These are phyloP conservation scores for Aspergillus heteromorphus DNA, from an alignment of 495 filamentous ascomycete genomes.

Conservation along the genomic window DNA sequence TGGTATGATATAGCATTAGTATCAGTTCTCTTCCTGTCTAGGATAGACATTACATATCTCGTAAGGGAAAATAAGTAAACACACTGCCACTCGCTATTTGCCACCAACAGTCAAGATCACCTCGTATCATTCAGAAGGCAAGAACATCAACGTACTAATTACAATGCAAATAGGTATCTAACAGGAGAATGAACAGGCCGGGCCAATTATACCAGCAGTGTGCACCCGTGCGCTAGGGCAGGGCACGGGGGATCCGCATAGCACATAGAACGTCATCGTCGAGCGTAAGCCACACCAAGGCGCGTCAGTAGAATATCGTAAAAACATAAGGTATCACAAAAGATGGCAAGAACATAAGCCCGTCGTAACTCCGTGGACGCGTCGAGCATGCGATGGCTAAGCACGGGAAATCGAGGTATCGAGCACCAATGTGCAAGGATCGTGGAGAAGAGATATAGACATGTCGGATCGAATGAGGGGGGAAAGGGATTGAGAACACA, in stretches of 20 bases:
- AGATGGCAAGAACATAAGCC: neutral
- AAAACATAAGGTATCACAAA: slow-evolving; percentile 9
- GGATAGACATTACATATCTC: slow-evolving; percentile 1
- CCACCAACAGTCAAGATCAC: neutral
- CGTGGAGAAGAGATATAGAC: neutral
- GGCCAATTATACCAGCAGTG: slow-evolving; percentile 25
- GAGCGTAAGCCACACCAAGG: slow-evolving; percentile 2
- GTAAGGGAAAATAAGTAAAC: too few relatives aligned
- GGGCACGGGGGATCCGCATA: neutral
- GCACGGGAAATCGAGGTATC: neutral
- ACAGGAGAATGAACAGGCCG: slow-evolving; percentile 14
- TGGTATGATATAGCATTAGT: too few relatives aligned
- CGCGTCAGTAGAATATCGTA: slow-evolving; percentile 13
- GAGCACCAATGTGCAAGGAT: slow-evolving; percentile 1
- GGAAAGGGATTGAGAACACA: neutral
- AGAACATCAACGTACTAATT: slow-evolving; percentile 18
- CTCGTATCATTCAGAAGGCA: neutral
- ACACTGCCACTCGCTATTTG: too few relatives aligned
- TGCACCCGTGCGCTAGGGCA: slow-evolving; percentile 15
- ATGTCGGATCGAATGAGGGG: neutral
- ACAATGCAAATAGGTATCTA: slow-evolving; percentile 42
- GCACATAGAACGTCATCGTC: slow-evolving; percentile 12
- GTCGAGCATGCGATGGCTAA: neutral
- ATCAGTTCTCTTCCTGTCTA: too few relatives aligned
- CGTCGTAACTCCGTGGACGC: neutral